These are phyloP conservation scores for Hordeum marinum DNA, from an alignment of 176 grass and related monocot genomes.

Conservation along the genomic window DNA sequence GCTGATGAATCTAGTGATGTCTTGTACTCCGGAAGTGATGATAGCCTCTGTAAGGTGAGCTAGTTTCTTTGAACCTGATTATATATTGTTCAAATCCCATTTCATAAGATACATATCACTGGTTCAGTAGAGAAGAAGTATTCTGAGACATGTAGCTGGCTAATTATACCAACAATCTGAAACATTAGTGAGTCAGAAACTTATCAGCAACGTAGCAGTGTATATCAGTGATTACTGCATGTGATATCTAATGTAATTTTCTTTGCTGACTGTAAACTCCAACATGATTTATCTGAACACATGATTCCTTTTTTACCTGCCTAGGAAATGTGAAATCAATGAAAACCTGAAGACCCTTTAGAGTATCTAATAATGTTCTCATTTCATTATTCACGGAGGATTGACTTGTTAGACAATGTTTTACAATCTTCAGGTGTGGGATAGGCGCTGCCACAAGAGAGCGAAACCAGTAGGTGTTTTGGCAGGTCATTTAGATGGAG, in stretches of 20 bases:
- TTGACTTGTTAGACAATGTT: slow-evolving; percentile 3
- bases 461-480: slow-evolving; percentile 64
- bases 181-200: neutral
- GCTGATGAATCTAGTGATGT: slow-evolving; percentile 82
- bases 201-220: neutral
- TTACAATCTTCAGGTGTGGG: slow-evolving; percentile 69
- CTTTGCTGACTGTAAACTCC: neutral
- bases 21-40: slow-evolving; percentile 93
- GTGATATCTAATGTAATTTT: neutral
- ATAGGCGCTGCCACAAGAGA: slow-evolving; percentile 57
- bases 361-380: neutral
- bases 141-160: neutral
- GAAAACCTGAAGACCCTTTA: neutral
- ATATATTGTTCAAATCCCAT: neutral
- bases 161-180: neutral
- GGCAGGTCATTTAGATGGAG: slow-evolving; percentile 82
- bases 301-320: neutral
- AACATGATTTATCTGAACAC: neutral
- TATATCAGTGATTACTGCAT: neutral
- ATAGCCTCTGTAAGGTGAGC: slow-evolving; percentile 77
- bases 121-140: neutral
- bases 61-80: neutral
- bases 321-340: neutral
- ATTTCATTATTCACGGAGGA: neutral
- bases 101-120: neutral